Conservation (phyloP, 768 basidiomycete genomes). For the Chalciporus pseudorubinellus region DNA sequence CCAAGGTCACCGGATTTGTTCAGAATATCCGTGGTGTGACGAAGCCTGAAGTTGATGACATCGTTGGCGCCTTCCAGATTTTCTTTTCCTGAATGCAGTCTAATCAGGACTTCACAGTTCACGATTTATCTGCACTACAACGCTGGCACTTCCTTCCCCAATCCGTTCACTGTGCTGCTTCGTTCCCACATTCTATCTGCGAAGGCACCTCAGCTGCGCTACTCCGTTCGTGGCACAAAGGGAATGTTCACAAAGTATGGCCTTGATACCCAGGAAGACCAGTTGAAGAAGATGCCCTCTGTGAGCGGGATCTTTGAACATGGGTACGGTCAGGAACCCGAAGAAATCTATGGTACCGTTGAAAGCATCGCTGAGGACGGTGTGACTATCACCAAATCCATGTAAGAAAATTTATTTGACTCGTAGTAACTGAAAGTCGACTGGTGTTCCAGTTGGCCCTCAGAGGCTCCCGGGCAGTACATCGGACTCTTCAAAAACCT, state of each 20-base stretch:
- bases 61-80: conserved; percentile 36
- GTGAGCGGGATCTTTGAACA: conserved; percentile 45
- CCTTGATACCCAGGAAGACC: conserved; percentile 76
- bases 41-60: conserved; percentile 62
- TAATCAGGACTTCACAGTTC: conserved; percentile 36
- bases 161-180: conserved; percentile 65
- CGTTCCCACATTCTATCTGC: conserved; percentile 70
- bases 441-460: conserved; percentile 54
- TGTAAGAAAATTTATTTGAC: conserved; percentile 29
- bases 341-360: conserved; percentile 58
- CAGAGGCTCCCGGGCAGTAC: conserved; percentile 56
- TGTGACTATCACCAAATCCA: conserved; percentile 26
- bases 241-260: conserved; percentile 77
- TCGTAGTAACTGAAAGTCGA: conserved; percentile 15
- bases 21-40: conserved; percentile 71
- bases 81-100: not conserved
- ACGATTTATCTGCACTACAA: conserved; percentile 53
- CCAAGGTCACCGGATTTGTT: conserved; percentile 63
- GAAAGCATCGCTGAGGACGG: conserved; percentile 54
- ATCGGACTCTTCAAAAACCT: conserved; percentile 63
- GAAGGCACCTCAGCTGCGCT: conserved; percentile 64
- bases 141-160: conserved; percentile 37
- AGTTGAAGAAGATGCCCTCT: conserved; percentile 55
- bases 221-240: conserved; percentile 64
- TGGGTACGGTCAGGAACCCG: conserved; percentile 60